A percentile compares a stretch with the other conserved stretches of the same genome.
Evolutionary conservation across 371 early-diverging fungal genomes (phyloP).

Genomic region (Mortierella sp.): DNA sequence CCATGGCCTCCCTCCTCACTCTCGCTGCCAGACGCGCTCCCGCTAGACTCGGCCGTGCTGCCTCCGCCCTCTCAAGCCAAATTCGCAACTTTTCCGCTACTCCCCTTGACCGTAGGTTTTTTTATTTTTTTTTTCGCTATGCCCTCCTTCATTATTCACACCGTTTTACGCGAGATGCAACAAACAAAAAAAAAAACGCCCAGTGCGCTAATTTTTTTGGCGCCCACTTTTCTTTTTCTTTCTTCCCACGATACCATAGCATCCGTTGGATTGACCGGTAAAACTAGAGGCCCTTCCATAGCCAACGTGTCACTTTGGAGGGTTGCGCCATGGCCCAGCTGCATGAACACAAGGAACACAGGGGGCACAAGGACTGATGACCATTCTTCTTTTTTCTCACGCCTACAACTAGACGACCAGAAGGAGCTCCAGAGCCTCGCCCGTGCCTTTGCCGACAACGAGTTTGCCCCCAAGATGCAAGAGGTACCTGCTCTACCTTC

Average conservation of each 20-base stretch:
- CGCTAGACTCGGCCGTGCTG: constrained; percentile 21
- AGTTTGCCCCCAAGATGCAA: constrained; percentile 68
- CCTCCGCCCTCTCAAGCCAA: constrained; percentile 31
- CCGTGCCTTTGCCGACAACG: constrained; percentile 64
- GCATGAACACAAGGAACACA: background rate
- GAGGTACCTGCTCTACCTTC: constrained; percentile 36
- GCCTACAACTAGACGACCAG: constrained; percentile 56
- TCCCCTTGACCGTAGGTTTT: constrained; percentile 50
- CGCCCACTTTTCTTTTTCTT: background rate
- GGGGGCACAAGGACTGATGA: background rate
- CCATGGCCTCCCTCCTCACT: constrained; percentile 38
- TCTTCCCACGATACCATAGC: constrained; percentile 16
- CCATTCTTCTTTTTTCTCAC: background rate
- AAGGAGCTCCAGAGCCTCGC: constrained; percentile 62
- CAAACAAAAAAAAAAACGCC: background rate
- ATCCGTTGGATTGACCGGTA: constrained; percentile 51
- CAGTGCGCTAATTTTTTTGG: background rate
- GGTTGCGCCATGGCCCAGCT: background rate
- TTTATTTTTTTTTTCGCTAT: background rate
- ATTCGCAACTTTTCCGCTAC: constrained; percentile 44
- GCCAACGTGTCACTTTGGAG: background rate
- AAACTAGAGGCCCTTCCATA: background rate
- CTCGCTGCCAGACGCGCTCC: constrained; percentile 34
- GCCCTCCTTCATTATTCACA: background rate
- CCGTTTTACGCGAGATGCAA: background rate